phyloP scores from a whole-genome alignment of 768 basidiomycete species.

The Exsudoporus frostii region DNA sequence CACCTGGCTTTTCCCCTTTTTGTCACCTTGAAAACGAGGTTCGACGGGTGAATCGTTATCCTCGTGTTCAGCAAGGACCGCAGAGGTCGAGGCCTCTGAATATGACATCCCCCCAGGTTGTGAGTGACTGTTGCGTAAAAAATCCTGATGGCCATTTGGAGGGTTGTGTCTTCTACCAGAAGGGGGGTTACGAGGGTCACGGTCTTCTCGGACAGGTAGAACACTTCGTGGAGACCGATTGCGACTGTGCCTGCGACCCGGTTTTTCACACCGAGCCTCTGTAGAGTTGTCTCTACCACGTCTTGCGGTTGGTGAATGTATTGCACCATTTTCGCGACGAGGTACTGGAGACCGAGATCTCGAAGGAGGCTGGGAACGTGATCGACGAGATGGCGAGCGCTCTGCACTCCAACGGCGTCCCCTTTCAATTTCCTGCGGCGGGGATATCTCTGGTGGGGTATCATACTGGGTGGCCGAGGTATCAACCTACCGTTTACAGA shows the following conservation, averaged over 20 bases:
- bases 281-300: background rate
- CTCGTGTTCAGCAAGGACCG: background rate
- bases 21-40: background rate
- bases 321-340: constrained; percentile 3
- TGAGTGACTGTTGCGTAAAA: background rate
- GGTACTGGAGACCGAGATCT: constrained; percentile 12
- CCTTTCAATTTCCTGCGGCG: constrained; percentile 29
- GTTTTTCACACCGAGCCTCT: constrained; percentile 4
- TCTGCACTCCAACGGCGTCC: constrained; percentile 28
- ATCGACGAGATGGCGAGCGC: constrained; percentile 20
- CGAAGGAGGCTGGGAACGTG: constrained; percentile 29
- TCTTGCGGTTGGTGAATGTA: background rate
- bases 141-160: background rate
- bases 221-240: constrained; percentile 2
- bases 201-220: background rate
- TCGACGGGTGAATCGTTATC: background rate
- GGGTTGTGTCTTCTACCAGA: background rate
- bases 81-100: background rate
- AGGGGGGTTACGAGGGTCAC: background rate
- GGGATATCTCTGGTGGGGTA: constrained; percentile 40
- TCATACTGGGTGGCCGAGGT: constrained; percentile 52
- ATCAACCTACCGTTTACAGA: constrained; percentile 6
- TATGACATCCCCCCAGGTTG: no score
- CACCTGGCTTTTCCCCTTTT: constrained; percentile 8
- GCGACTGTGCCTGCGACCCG: background rate